Base-by-base conservation (phyloP, 2,329 filamentous ascomycete species). In the Davidsoniella virescens region DNA sequence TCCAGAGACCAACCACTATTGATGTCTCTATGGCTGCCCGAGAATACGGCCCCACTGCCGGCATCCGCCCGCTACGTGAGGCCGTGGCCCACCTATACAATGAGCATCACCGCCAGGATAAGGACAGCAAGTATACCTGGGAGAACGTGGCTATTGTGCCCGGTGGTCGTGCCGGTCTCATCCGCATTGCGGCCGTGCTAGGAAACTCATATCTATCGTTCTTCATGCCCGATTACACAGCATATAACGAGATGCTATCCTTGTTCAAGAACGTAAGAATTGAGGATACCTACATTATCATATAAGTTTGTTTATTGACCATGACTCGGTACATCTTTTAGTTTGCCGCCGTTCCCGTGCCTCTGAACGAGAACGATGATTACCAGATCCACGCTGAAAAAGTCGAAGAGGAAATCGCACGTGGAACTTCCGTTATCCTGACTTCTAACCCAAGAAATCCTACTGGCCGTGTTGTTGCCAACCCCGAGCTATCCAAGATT, bases 61-160 rank as follows among this genome's bases (percentile, higher is more conserved):
- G 90, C 60, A 96, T 95, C 71, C 90, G 87, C 69, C 81, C 86
- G 23, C 71, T 96, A 56, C 76, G 90, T 58, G 84, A 87, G 61
- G 90, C 90, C 16, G 87, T 96, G 42, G 90, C 90, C 52, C 79
- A 80, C 53, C 75, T 96, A 55, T 96, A 96, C 75, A 96, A 96
- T 61, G 83, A 82, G 64, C 84, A 90, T 65, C 90, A 95, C 61
- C 80, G 90, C 56, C 69, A 90, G 67, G 87, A 84, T 61, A 93
- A 92, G 69, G 73, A 79, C 9, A 90, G 83, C 65, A 74, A 93
- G 67, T 96, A 96, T 65, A 93, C 85, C 5, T 95, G 86, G 84
- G 90, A 96, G 71, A 96, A 96, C 64, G 90, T 95, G 16, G 88
- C 85, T 63, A 94, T 96, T 63, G 90, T 96, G 3, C 90, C 90